A percentile compares a stretch with the other conserved stretches of the same genome.
phyloP scores from a whole-genome alignment of 148 eudicot species.

The Cornus controversa region DNA sequence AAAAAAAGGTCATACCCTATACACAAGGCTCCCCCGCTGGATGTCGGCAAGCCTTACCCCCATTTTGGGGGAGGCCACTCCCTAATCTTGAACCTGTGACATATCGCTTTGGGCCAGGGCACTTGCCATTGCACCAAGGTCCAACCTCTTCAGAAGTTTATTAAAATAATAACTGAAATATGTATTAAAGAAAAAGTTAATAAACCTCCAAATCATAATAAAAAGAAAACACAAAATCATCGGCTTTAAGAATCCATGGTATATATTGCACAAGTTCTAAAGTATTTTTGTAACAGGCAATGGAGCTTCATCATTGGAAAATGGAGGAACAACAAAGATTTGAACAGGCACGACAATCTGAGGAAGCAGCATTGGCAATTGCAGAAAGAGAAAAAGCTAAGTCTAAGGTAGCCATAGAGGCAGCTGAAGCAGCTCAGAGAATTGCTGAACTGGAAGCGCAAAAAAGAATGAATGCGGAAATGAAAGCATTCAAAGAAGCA shows the following conservation, averaged over 20 bases:
- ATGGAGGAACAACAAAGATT: constrained; percentile 40
- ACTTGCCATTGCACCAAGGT: too few relatives aligned
- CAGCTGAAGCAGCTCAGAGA: constrained; percentile 41
- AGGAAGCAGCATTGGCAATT: constrained; percentile 27
- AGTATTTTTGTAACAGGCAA: constrained; percentile 26
- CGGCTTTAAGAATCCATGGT: neutral
- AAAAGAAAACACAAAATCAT: too few relatives aligned
- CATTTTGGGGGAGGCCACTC: too few relatives aligned
- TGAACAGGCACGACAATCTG: constrained; percentile 34
- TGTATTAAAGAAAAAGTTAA: too few relatives aligned
- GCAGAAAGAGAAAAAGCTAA: constrained; percentile 40
- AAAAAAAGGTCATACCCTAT: too few relatives aligned
- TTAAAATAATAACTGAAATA: too few relatives aligned
- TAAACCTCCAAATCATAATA: too few relatives aligned
- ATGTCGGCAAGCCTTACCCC: too few relatives aligned
- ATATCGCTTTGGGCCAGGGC: too few relatives aligned
- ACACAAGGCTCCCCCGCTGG: too few relatives aligned
- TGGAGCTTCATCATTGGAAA: constrained; percentile 42
- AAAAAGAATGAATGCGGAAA: constrained; percentile 31
- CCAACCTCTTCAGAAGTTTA: too few relatives aligned
- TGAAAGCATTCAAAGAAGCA: constrained; percentile 25
- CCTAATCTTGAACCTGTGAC: too few relatives aligned
- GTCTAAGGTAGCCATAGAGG: constrained; percentile 32
- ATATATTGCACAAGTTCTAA: neutral
- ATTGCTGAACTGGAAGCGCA: constrained; percentile 37